phyloP scores from a whole-genome alignment of 352 stramenopile species.

The Globisporangium viniferum region DNA sequence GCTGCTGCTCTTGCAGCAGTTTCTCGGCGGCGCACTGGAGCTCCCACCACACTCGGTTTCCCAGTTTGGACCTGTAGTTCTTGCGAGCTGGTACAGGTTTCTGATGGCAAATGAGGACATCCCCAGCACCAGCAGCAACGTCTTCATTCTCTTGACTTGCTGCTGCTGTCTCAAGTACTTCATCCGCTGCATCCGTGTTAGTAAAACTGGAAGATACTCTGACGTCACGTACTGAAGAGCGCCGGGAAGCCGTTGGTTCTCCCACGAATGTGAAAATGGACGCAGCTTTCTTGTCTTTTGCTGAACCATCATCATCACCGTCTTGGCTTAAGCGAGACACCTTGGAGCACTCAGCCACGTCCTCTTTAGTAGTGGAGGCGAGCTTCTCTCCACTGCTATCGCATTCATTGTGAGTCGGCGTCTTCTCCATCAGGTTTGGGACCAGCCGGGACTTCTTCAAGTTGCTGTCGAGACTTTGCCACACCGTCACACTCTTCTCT shows the following conservation, averaged over 20 bases:
- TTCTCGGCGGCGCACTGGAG: slow-evolving; percentile 48
- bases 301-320: not conserved
- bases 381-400: not conserved
- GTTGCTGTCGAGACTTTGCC: slow-evolving; percentile 17
- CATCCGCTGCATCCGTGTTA: too few species aligned
- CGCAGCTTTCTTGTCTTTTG: not conserved
- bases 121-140: not conserved
- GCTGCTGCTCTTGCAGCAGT: slow-evolving; percentile 22
- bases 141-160: not conserved
- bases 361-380: not conserved
- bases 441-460: not conserved
- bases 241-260: not conserved
- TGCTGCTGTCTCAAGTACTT: not conserved
- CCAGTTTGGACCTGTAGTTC: slow-evolving; percentile 47
- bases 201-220: too few species aligned
- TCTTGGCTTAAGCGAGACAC: not conserved
- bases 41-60: slow-evolving; percentile 62
- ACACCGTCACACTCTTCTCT: not conserved
- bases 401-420: not conserved
- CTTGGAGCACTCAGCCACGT: not conserved
- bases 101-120: not conserved
- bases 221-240: not conserved
- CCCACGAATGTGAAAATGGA: not conserved
- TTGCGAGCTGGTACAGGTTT: slow-evolving; percentile 16
- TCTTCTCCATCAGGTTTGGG: not conserved